A percentile compares a stretch with the other conserved stretches of the same genome.
Evolutionary conservation across 805 yeast genomes (phyloP).

Genomic region (Nakazawaea ernobii): DNA sequence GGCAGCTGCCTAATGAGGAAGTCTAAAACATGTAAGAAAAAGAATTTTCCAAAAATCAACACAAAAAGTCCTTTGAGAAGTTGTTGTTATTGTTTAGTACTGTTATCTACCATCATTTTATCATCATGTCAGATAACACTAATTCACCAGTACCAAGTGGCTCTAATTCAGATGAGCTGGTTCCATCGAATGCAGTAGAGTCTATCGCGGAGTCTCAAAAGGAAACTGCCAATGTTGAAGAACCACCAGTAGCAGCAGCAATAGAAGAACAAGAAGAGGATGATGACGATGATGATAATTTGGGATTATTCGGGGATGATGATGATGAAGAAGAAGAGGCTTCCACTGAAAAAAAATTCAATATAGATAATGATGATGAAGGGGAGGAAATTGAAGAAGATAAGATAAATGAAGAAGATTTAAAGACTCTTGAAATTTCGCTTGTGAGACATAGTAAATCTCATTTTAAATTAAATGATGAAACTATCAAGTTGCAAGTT

Average conservation of each 20-base stretch:
- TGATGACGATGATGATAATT: conserved; percentile 34
- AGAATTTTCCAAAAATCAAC: too few species aligned
- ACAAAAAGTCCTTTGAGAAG: too few species aligned
- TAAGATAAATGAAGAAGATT: conserved; percentile 14
- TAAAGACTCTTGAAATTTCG: conserved; percentile 34
- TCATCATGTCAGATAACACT: too few species aligned
- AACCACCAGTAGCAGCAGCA: background rate
- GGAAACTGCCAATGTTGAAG: background rate
- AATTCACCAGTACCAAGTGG: too few species aligned
- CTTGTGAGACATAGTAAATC: conserved; percentile 48
- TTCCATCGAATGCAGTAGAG: too few species aligned
- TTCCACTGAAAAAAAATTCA: conserved; percentile 7
- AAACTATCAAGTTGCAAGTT: conserved; percentile 45
- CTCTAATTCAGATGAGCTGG: too few species aligned
- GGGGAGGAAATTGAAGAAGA: conserved; percentile 27
- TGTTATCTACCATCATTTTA: too few species aligned
- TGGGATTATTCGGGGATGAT: conserved; percentile 24
- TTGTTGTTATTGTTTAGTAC: too few species aligned
- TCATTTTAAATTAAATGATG: conserved; percentile 29
- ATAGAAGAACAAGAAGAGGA: conserved; percentile 14
- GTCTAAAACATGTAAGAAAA: too few species aligned
- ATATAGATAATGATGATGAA: conserved; percentile 28
- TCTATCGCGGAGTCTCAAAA: background rate
- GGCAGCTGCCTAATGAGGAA: too few species aligned
- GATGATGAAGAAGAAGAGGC: conserved; percentile 23